Percentiles rank a stretch among this genome's conserved stretches.
These are phyloP conservation scores for Apiotrichum veenhuisii DNA, from an alignment of 1,284 basidiomycete species.

Conservation along the genomic window DNA sequence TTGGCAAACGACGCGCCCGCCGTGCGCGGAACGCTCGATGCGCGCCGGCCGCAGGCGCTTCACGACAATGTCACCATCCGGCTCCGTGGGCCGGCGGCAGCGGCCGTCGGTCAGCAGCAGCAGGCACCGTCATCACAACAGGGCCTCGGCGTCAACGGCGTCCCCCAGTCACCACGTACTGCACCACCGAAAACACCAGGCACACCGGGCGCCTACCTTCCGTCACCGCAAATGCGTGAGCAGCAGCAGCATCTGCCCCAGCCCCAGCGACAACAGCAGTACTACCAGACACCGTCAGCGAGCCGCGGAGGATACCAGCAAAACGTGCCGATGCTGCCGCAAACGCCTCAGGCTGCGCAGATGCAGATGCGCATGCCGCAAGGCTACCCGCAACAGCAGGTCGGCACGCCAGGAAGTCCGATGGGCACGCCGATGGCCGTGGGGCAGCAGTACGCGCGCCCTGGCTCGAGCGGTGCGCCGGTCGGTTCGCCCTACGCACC, in stretches of 20 bases:
- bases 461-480: background rate
- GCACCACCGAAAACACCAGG: constrained; percentile 9
- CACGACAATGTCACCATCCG: constrained; percentile 30
- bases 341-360: background rate
- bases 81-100: constrained; percentile 12
- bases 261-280: background rate
- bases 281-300: background rate
- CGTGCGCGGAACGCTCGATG: constrained; percentile 42
- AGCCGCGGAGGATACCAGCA: background rate
- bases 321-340: background rate
- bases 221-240: constrained; percentile 15
- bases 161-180: constrained; percentile 5
- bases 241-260: constrained; percentile 5
- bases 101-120: constrained; percentile 10
- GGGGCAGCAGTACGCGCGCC: background rate
- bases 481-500: background rate
- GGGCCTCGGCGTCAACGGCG: constrained; percentile 14
- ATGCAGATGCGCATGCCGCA: background rate
- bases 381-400: background rate
- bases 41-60: constrained; percentile 36
- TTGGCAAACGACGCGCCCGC: constrained; percentile 22
- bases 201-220: constrained; percentile 5
- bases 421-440: background rate
- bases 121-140: constrained; percentile 1
- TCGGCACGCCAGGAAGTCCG: background rate